Evolutionary conservation across 371 early-diverging fungal genomes (phyloP).

Genomic region (Coemansia sp.): DNA sequence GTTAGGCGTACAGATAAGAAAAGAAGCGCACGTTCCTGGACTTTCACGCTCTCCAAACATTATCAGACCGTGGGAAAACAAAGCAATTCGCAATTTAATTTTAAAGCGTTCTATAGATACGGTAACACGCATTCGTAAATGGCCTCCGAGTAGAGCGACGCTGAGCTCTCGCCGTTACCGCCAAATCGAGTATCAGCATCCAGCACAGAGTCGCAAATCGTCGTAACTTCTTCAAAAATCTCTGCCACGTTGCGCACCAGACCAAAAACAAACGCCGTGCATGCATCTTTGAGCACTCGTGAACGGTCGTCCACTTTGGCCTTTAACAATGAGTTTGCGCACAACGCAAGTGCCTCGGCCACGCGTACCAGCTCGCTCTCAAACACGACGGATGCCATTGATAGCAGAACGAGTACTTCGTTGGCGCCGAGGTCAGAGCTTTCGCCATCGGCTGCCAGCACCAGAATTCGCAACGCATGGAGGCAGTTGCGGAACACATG

Average conservation of each 20-base stretch:
- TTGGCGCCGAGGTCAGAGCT: not conserved
- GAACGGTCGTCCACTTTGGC: not conserved
- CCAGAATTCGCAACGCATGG: constrained; percentile 44
- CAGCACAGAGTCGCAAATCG: constrained; percentile 22
- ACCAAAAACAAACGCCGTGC: constrained; percentile 44
- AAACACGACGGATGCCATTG: constrained; percentile 37
- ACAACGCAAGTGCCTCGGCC: constrained; percentile 24
- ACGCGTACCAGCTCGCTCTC: constrained; percentile 41
- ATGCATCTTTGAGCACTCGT: constrained; percentile 13
- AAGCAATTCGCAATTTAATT: not conserved
- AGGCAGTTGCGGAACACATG: constrained; percentile 44
- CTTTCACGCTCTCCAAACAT: not conserved
- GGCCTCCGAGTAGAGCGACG: constrained; percentile 26
- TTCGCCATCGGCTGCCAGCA: constrained; percentile 32
- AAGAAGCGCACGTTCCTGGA: not conserved
- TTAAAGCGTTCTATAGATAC: constrained; percentile 3
- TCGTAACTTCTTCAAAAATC: constrained; percentile 42
- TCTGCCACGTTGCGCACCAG: constrained; percentile 43
- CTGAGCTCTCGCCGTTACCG: constrained; percentile 6
- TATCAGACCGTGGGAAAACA: constrained; percentile 13
- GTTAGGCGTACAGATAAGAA: not conserved
- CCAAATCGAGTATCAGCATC: not conserved
- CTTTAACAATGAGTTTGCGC: not conserved
- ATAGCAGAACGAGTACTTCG: constrained; percentile 25
- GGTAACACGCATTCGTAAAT: constrained; percentile 19